Evolutionary conservation across 2,329 filamentous ascomycete genomes (phyloP), one percentile per base, ranked within the genome.

Genomic region (Aspergillus sp.): DNA sequence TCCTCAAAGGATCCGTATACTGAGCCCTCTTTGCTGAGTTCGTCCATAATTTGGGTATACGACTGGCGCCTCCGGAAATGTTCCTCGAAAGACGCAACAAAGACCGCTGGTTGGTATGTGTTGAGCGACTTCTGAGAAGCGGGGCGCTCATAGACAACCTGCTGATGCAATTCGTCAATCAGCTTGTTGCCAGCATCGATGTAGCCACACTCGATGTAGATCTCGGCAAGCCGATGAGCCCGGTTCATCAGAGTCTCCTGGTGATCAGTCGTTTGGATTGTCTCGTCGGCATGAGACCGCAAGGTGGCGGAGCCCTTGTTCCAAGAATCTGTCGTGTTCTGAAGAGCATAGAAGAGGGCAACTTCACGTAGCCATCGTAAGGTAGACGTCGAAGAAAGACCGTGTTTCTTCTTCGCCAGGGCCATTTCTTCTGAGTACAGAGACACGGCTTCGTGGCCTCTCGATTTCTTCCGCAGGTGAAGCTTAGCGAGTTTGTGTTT

Each of bases 401-500:
- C 73, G 6, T 70, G 61, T 10, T 70, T 67, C 44, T 70, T 53
- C 58, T 70, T 73, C 49, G 68, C 62, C 7, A 72, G 57, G 4
- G 65, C 62, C 47, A 73, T 72, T 7, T 69, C 65, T 53, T 76
- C 73, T 2, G 68, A 59, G 42, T 68, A 68, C 10, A 73, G 49
- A 1, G 53, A 54, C 9, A 69, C 62, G 4, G 72, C 73, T 34
- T 65, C 66, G 2, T 61, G 63, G 0, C 64, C 60, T 0, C 62
- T 62, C 33, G 62, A 63, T 7, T 67, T 66, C 4, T 66, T 67
- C 7, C 68, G 69, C 34, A 72, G 55, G 44, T 77, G 77, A 12
- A 78, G 54, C 56, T 68, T 72, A 2, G 75, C 73, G 27, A 78
- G 62, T 6, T 73, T 70, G 52, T 71, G 75, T 59, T 75, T 77